Base-by-base conservation (phyloP, 768 basidiomycete species). In the Gautieria morchelliformis region DNA sequence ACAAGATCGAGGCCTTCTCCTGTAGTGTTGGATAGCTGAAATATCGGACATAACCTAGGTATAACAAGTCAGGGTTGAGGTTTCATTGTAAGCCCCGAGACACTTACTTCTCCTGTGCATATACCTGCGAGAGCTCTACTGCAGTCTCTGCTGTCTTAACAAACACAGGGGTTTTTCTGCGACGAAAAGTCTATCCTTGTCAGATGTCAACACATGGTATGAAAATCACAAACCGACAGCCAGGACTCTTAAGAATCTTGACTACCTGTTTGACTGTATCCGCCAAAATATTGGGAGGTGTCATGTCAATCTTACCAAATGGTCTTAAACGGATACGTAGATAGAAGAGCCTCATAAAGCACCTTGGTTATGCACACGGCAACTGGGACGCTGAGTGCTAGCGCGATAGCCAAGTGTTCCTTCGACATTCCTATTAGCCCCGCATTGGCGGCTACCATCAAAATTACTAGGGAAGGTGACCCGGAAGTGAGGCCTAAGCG, bases 391-490 rank as follows among this genome's bases (percentile, higher is more conserved):
- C 86, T 91, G 52, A 99, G 72, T 5, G 96, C 96, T 1, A 99
- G 76, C 3, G 95, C 84, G 59, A 98, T 94, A 1, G 96, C 92
- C 11, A 99, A 74, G 70, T 99, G 96, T 69, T 99, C 96, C 70
- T 97, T 93, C 35, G 87, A 90, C 91, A 93, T 92, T 52, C 90
- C 81, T 61, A 92, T 91, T 42, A 92, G 68, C 8, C 90, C 90
- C 1, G 96, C 95, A 67, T 99, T 98, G 8, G 85, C 93, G 20
- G 94, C 96, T 11, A 98, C 89, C 74, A 95, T 94, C 47, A 99
- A 75, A 55, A 96, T 84, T 12, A 90, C 87, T 67, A 88, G 95
- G 58, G 84, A 95, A 55, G 95, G 93, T 0, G 92, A 87, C 30
- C 93, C 92, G 4, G 93, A 95, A 0, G 94, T 96, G 51, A 99